Evolutionary conservation across 2,329 filamentous ascomycete genomes (phyloP).

Genomic region (Colletotrichum sp.): DNA sequence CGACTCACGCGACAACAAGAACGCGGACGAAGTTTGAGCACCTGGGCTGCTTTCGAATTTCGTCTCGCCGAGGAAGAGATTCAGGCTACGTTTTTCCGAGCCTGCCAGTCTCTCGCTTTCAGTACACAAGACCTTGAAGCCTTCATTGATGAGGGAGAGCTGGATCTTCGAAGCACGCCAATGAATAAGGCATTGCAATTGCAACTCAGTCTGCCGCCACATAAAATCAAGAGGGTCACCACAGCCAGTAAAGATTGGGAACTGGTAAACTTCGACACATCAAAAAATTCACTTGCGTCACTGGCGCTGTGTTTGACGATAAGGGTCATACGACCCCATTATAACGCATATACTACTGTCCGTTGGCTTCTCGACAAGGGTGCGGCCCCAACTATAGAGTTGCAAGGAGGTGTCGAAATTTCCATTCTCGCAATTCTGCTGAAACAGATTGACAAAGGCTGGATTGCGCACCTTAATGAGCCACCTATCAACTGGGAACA

Average conservation of each 20-base stretch:
- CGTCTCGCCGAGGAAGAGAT: neutral
- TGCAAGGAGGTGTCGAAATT: neutral
- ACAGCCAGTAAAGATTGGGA: neutral
- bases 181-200: neutral
- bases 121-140: neutral
- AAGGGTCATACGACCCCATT: neutral
- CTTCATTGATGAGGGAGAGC: neutral
- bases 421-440: neutral
- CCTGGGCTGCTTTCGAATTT: neutral
- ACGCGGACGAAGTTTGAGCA: neutral
- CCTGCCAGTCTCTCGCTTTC: neutral
- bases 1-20: neutral
- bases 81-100: neutral
- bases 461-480: neutral
- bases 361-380: neutral
- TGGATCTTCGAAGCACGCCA: neutral
- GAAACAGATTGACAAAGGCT: neutral
- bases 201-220: neutral
- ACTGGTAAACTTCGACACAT: neutral
- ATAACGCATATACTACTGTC: neutral
- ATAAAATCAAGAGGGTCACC: neutral
- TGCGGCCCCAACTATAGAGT: neutral
- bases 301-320: neutral
- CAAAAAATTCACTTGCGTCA: neutral
- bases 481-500: neutral